Evolutionary conservation across 805 yeast genomes (phyloP), one percentile per base, ranked within the genome.

Genomic region (Metschnikowia lachancei): DNA sequence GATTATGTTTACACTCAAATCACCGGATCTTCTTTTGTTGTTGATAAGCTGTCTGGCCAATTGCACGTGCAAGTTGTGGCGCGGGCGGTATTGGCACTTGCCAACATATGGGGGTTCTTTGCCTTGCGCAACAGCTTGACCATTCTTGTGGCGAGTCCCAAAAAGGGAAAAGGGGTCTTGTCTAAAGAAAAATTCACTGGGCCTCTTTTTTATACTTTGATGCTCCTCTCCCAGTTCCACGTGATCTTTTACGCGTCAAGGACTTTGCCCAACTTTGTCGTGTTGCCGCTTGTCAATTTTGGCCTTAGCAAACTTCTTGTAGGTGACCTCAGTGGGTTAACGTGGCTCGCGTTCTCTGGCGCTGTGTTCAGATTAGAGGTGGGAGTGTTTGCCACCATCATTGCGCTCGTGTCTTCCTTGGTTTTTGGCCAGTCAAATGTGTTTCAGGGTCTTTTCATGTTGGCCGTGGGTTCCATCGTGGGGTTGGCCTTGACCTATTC

Each of bases 181-280:
- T 5, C 28, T 3, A 26, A 26, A 6, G 12, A 26, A 5, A 26
- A 26, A 8, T 64, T 64, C 5, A 10, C 54, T 1, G 63, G 74
- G 10, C 80, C 81, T 0, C 50, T 72, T 13, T 85, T 87, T 85
- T 88, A 76, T 59, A 68, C 77, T 18, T 47, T 85, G 2, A 73
- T 90, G 46, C 71, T 75, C 33, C 65, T 78, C 46, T 63, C 85
- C 8, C 94, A 90, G 61, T 92, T 91, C 67, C 97, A 92, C 61
- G 51, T 88, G 16, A 66, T 84, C 49, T 92, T 72, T 67, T 92
- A 92, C 61, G 73, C 87, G n/a, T 76, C 96, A 2, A 74, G 97
- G 54, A 81, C 95, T 0, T 70, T 92, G 47, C 97, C 97, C n/a
- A 92, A 92, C 64, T 85, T 85, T 55, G 68, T 91, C 47, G 90